Percentiles rank a stretch among this genome's conserved stretches.
Evolutionary conservation across 2,329 filamentous ascomycete genomes (phyloP).

Genomic region (Cadophora luteo-olivacea): DNA sequence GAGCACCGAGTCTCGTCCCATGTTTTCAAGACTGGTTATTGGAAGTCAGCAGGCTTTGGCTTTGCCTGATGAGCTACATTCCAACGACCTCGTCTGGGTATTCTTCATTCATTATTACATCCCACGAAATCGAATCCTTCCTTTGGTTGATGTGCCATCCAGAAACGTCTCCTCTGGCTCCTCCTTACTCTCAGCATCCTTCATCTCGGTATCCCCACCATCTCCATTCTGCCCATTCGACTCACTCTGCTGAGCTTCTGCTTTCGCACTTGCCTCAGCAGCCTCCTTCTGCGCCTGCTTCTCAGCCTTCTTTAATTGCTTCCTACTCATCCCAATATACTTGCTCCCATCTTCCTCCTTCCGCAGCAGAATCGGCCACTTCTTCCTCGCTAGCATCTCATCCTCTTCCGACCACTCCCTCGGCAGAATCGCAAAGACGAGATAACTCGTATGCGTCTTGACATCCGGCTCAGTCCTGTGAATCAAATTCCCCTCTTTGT

Average conservation of each 20-base stretch:
- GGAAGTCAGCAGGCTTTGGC: neutral
- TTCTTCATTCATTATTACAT: constrained; percentile 1
- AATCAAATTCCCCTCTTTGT: constrained; percentile 77
- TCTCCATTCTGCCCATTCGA: constrained; percentile 3
- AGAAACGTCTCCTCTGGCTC: constrained; percentile 1
- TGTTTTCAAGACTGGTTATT: neutral
- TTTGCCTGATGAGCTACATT: neutral
- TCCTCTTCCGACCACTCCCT: constrained; percentile 84
- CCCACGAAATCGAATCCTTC: neutral
- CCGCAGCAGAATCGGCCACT: constrained; percentile 53
- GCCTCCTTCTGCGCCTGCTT: constrained; percentile 44
- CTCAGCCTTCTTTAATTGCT: constrained; percentile 39
- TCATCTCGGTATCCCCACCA: constrained; percentile 5
- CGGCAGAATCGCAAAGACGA: constrained; percentile 92
- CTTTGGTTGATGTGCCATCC: neutral
- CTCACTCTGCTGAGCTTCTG: constrained; percentile 50
- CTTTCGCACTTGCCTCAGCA: constrained; percentile 52
- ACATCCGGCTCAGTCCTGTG: constrained; percentile 86
- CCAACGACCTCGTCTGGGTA: neutral
- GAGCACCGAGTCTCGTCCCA: neutral
- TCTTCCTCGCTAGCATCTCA: constrained; percentile 70
- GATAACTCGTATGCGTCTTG: constrained; percentile 96
- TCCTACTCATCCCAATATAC: constrained; percentile 34
- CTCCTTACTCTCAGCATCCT: neutral
- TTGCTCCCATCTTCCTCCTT: constrained; percentile 25